Evolutionary conservation across 192 early-diverging fungal species (phyloP).

Genomic region (Backusella luteola): DNA sequence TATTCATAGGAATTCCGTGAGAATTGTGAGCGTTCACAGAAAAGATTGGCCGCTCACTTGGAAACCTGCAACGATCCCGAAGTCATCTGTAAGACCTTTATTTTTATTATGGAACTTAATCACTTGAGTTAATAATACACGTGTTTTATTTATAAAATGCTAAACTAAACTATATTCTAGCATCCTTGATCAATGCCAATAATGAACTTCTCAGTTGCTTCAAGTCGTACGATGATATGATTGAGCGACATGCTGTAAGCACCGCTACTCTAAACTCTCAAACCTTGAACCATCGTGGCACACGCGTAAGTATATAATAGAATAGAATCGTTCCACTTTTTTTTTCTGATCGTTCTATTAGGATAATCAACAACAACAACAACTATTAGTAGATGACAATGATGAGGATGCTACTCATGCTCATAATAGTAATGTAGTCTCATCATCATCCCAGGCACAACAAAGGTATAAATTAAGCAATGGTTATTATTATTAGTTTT

Average conservation of each 20-base stretch:
- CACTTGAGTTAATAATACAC: neutral
- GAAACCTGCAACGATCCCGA: constrained; percentile 33
- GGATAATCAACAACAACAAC: constrained; percentile 6
- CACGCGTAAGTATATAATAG: neutral
- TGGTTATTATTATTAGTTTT: neutral
- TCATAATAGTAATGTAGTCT: neutral
- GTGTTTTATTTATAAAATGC: neutral
- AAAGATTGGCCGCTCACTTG: constrained; percentile 40
- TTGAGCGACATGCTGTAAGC: constrained; percentile 48
- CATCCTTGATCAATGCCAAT: constrained; percentile 49
- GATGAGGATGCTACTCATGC: neutral
- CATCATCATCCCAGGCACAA: neutral
- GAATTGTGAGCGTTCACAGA: constrained; percentile 47
- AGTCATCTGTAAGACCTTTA: constrained; percentile 38
- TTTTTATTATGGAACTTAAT: neutral
- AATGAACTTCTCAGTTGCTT: constrained; percentile 52
- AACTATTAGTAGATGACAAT: neutral
- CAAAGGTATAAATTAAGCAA: neutral
- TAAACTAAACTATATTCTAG: constrained; percentile 24
- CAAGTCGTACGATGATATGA: constrained; percentile 58
- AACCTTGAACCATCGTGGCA: constrained; percentile 11
- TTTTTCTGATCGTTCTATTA: neutral
- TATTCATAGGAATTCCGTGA: constrained; percentile 49
- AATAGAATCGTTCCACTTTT: neutral
- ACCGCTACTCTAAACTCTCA: constrained; percentile 45